Conservation (phyloP, 2,329 filamentous ascomycete genomes). For the Mycosphaerelloides madeirae region DNA sequence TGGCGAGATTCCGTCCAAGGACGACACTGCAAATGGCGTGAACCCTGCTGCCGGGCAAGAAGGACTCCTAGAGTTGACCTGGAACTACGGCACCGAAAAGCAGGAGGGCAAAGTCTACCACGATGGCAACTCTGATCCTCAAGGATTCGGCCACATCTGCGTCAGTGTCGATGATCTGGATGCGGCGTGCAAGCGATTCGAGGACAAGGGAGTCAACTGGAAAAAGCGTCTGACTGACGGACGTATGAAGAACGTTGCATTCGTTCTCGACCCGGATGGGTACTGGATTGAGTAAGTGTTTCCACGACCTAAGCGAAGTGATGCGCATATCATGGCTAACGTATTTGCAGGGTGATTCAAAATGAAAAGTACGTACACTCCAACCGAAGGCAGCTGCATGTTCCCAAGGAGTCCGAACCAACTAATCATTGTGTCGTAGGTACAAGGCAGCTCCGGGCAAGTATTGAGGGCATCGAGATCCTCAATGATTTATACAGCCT, state of each 20-base stretch:
- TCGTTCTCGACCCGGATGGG: conserved; percentile 58
- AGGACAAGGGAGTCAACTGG: conserved; percentile 76
- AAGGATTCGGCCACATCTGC: conserved; percentile 92
- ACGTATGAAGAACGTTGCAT: conserved; percentile 72
- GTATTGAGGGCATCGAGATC: not conserved
- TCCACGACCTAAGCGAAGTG: too few species aligned
- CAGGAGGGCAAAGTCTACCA: conserved; percentile 82
- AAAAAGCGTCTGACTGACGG: conserved; percentile 95
- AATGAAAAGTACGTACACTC: conserved; percentile 1
- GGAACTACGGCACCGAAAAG: conserved; percentile 79
- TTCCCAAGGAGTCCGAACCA: too few species aligned
- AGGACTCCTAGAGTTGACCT: conserved; percentile 85
- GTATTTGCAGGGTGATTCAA: too few species aligned
- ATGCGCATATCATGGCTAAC: too few species aligned
- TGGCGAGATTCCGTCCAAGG: conserved; percentile 39
- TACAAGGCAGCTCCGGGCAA: conserved; percentile 1
- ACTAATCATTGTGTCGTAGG: not conserved
- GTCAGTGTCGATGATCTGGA: conserved; percentile 84
- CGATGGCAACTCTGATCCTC: conserved; percentile 83
- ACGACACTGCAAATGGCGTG: conserved; percentile 51
- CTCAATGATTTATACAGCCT: too few species aligned
- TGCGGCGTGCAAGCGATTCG: conserved; percentile 79
- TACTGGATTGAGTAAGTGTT: conserved; percentile 15
- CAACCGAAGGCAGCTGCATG: not conserved
- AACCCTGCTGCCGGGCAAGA: conserved; percentile 65